Conservation (phyloP, 1,139 yeast genomes). For the Candida tropicalis region DNA sequence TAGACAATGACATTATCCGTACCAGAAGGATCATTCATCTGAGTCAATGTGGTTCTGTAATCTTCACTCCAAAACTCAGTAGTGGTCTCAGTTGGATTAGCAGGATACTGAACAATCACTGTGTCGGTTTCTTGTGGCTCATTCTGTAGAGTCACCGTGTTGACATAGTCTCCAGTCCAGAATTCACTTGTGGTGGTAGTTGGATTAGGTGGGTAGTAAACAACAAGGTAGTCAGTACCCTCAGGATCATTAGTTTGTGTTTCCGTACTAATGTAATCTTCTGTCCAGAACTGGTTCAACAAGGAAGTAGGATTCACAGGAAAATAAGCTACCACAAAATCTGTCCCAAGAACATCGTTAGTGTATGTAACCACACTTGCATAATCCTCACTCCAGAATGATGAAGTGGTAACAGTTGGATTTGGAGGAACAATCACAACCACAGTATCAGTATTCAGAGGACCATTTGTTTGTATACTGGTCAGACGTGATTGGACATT, state of each 20-base stretch:
- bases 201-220: constrained; percentile 21
- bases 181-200: constrained; percentile 18
- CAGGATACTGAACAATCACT: constrained; percentile 20
- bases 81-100: constrained; percentile 10
- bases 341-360: constrained; percentile 16
- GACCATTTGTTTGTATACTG: neutral
- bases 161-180: too few relatives aligned
- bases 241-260: constrained; percentile 14
- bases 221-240: constrained; percentile 21
- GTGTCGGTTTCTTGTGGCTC: constrained; percentile 7
- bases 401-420: constrained; percentile 18
- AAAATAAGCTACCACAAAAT: too few relatives aligned
- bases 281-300: too few relatives aligned
- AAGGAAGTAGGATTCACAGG: too few relatives aligned
- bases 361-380: constrained; percentile 13
- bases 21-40: constrained; percentile 13
- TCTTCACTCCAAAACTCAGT: constrained; percentile 16
- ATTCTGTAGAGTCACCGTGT: constrained; percentile 15
- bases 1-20: constrained; percentile 19
- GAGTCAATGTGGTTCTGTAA: constrained; percentile 12
- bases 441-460: constrained; percentile 7
- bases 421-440: constrained; percentile 11
- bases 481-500: too few relatives aligned
- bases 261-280: constrained; percentile 7
- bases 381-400: constrained; percentile 12